These are phyloP conservation scores for Pythium vanterpoolii DNA, from an alignment of 352 stramenopile species.

Conservation along the genomic window DNA sequence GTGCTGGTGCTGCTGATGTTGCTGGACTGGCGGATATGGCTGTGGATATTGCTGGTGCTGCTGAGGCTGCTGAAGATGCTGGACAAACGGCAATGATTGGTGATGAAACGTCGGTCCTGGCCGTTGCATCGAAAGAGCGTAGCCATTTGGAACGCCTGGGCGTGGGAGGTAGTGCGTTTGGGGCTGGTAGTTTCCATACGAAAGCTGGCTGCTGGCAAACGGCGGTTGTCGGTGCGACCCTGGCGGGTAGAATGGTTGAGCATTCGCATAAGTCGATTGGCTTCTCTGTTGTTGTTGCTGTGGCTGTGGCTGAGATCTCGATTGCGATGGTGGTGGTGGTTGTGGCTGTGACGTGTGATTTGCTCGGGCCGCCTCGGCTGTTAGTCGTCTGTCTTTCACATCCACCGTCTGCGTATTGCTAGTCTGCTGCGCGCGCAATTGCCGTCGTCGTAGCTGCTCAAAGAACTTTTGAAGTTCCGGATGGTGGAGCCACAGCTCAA, in stretches of 20 bases:
- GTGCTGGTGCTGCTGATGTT: not conserved
- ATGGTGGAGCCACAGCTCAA: constrained; percentile 74
- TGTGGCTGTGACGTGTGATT: not conserved
- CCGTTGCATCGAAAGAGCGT: too few relatives aligned
- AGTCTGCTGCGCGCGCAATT: not conserved
- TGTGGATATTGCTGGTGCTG: not conserved
- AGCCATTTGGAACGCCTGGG: too few relatives aligned
- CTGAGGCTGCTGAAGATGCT: not conserved
- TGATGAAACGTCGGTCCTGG: too few relatives aligned
- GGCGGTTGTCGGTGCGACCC: too few relatives aligned
- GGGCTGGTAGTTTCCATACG: too few relatives aligned
- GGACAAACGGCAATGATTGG: too few relatives aligned
- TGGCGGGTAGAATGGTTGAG: too few relatives aligned
- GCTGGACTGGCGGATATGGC: not conserved
- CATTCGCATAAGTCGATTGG: too few relatives aligned
- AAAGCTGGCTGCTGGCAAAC: too few relatives aligned
- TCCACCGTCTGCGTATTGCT: constrained; percentile 4
- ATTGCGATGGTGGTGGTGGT: not conserved
- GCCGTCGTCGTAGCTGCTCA: constrained; percentile 32
- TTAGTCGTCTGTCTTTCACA: constrained; percentile 18
- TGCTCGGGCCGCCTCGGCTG: constrained; percentile 4
- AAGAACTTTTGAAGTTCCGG: constrained; percentile 66
- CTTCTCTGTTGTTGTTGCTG: too few relatives aligned
- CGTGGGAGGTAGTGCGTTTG: too few relatives aligned
- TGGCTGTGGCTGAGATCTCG: not conserved